Evolutionary conservation across 139 green algal species (phyloP).

Genomic region (Zygnema cylindricum): DNA sequence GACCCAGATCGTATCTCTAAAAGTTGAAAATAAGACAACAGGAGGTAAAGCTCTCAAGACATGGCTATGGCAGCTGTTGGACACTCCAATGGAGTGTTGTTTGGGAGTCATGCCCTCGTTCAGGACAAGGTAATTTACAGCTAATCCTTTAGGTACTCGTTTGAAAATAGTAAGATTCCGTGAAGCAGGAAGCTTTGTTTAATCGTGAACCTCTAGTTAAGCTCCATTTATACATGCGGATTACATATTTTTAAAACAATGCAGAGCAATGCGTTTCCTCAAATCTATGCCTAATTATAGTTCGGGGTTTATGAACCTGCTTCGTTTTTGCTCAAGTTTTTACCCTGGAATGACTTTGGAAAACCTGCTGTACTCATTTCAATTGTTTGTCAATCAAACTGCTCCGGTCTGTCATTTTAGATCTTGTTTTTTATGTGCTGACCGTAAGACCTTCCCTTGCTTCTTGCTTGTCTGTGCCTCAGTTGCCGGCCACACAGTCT

Average conservation of each 20-base stretch:
- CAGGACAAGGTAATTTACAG: no score
- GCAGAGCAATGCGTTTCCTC: background rate
- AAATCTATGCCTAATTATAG: background rate
- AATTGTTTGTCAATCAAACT: no score
- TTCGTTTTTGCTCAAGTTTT: background rate
- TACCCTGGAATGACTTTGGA: background rate
- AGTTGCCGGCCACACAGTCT: background rate
- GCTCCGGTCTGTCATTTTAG: no score
- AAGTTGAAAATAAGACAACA: background rate
- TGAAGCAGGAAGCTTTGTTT: background rate
- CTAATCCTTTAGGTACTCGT: no score
- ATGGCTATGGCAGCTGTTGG: background rate
- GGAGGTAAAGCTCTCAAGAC: background rate
- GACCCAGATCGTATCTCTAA: no score
- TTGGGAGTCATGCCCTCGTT: no score
- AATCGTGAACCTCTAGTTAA: background rate
- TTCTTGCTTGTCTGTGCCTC: no score
- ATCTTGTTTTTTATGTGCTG: no score
- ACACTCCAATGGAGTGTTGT: background rate
- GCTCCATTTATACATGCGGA: no score
- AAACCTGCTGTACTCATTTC: background rate
- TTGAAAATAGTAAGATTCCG: background rate
- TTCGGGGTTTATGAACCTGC: background rate
- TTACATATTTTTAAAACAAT: no score
- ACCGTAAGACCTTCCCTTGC: no score